Evolutionary conservation across 108 stramenopile species (phyloP).

Genomic region (Aurantiochytrium sp.): DNA sequence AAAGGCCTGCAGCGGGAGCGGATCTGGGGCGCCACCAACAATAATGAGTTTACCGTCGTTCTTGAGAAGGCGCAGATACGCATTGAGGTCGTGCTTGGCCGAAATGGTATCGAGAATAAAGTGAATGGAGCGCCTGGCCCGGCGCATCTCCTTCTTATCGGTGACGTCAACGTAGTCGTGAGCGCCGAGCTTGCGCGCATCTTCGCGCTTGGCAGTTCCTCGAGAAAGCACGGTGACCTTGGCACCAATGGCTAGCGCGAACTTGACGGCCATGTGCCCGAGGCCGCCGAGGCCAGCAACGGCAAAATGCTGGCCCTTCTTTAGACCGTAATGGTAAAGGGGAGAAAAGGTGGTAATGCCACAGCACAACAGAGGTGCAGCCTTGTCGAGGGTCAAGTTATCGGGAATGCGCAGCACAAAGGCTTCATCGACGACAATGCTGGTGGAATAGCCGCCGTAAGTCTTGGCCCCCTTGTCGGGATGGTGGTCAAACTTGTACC

Average conservation of each 20-base stretch:
- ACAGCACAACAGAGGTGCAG: slow-evolving; percentile 50
- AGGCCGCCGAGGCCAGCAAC: slow-evolving; percentile 60
- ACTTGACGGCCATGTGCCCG: slow-evolving; percentile 54
- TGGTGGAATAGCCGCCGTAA: slow-evolving; percentile 28
- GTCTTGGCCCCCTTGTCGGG: neutral
- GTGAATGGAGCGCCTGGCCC: slow-evolving; percentile 35
- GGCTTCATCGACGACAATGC: slow-evolving; percentile 7
- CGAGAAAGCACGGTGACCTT: slow-evolving; percentile 45
- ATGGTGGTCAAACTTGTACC: neutral
- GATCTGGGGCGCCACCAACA: slow-evolving; percentile 20
- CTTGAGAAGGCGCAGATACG: slow-evolving; percentile 32
- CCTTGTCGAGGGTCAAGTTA: slow-evolving; percentile 5
- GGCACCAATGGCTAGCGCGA: slow-evolving; percentile 46
- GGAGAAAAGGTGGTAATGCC: slow-evolving; percentile 58
- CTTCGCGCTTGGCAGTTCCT: slow-evolving; percentile 35
- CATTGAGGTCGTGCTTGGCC: slow-evolving; percentile 30
- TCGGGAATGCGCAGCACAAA: neutral
- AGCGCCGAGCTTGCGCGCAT: slow-evolving; percentile 39
- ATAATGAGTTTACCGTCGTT: slow-evolving; percentile 32
- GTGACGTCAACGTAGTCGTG: slow-evolving; percentile 23
- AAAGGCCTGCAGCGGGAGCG: neutral
- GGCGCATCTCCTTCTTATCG: slow-evolving; percentile 34
- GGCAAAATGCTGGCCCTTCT: slow-evolving; percentile 36
- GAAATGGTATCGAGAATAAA: slow-evolving; percentile 47
- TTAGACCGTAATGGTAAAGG: slow-evolving; percentile 35